Conservation (phyloP, 371 early-diverging fungal species). For the Mortierella sp. region DNA sequence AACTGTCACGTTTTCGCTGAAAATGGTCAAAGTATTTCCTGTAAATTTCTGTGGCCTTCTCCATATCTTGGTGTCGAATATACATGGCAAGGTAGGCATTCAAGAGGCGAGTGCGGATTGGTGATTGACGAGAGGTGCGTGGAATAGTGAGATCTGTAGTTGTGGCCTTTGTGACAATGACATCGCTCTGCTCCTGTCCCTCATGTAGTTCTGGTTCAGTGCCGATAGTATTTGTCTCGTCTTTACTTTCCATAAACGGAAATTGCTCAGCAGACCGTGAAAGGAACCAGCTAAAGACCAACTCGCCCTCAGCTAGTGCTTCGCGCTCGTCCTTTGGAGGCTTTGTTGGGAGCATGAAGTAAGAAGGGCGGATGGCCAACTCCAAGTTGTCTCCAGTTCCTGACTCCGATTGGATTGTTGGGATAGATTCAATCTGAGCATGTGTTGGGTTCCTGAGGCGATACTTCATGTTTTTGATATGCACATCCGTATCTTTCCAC, state of each 20-base stretch:
- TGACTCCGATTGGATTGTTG: constrained; percentile 1
- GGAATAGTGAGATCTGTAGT: constrained; percentile 16
- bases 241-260: neutral
- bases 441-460: constrained; percentile 6
- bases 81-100: constrained; percentile 73
- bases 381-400: constrained; percentile 8
- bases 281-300: constrained; percentile 58
- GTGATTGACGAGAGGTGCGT: constrained; percentile 49
- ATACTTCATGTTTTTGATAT: constrained; percentile 41
- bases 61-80: constrained; percentile 65
- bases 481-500: constrained; percentile 58
- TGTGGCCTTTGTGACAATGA: neutral
- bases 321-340: constrained; percentile 59
- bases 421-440: constrained; percentile 11
- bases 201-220: constrained; percentile 2
- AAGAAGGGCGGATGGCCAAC: constrained; percentile 30
- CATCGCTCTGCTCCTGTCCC: neutral
- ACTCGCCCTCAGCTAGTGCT: constrained; percentile 61
- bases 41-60: constrained; percentile 63
- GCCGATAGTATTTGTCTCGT: neutral
- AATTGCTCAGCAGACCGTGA: constrained; percentile 33
- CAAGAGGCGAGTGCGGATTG: constrained; percentile 64
- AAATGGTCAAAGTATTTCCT: constrained; percentile 60
- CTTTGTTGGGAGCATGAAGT: constrained; percentile 48
- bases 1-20: constrained; percentile 63